A percentile compares a stretch with the other conserved stretches of the same genome.
Conservation (phyloP, 2,329 filamentous ascomycete species). For the Arthrobotrys conoides region DNA sequence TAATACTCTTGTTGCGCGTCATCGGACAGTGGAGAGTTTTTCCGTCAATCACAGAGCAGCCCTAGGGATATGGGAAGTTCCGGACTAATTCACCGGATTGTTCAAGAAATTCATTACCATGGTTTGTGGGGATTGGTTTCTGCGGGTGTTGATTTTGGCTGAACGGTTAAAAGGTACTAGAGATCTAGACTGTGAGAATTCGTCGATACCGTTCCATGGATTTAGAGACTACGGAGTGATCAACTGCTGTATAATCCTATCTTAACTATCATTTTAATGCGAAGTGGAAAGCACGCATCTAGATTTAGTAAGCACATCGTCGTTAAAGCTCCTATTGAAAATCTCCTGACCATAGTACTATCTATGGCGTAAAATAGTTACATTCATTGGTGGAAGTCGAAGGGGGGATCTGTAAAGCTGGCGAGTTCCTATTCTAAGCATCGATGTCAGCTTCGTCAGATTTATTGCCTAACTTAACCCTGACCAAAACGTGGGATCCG, state of each 20-base stretch:
- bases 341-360: background rate
- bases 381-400: slow-evolving; percentile 55
- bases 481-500: slow-evolving; percentile 38
- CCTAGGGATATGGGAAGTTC: slow-evolving; percentile 18
- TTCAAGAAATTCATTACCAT: background rate
- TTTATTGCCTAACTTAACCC: background rate
- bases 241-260: background rate
- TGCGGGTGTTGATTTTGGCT: slow-evolving; percentile 40
- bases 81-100: slow-evolving; percentile 18
- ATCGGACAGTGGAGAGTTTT: slow-evolving; percentile 50
- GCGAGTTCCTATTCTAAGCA: slow-evolving; percentile 13
- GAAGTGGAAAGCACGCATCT: slow-evolving; percentile 15
- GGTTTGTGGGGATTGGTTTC: slow-evolving; percentile 30
- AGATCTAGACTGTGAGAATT: background rate
- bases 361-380: background rate
- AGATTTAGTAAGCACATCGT: background rate
- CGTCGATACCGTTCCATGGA: background rate
- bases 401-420: background rate
- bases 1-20: slow-evolving; percentile 20
- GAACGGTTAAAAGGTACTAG: slow-evolving; percentile 44
- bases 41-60: slow-evolving; percentile 34
- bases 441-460: background rate
- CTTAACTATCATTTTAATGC: background rate
- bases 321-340: background rate
- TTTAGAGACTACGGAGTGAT: no score